A percentile compares a stretch with the other conserved stretches of the same genome.
These are phyloP conservation scores for Eimeria praecox DNA, from an alignment of 169 alveolate species.

Conservation along the genomic window DNA sequence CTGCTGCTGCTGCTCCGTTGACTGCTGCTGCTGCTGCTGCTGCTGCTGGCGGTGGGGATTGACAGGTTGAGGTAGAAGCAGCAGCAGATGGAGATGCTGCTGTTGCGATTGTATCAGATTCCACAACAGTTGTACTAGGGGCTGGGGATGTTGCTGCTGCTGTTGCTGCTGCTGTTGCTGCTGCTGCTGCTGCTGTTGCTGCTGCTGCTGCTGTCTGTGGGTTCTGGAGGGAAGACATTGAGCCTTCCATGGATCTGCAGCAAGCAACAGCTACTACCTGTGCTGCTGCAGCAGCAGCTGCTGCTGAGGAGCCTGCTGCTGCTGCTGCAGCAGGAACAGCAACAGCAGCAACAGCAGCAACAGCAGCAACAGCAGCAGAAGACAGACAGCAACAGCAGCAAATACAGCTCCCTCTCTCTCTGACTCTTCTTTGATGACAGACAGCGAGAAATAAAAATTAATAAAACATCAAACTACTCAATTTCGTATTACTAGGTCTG, in stretches of 20 bases:
- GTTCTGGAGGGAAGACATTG: background rate
- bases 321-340: background rate
- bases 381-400: constrained; percentile 41
- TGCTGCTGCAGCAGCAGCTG: constrained; percentile 2
- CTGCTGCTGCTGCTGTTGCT: constrained; percentile 21
- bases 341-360: background rate
- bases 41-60: background rate
- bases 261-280: background rate
- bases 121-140: background rate
- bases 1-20: constrained; percentile 34
- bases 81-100: background rate
- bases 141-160: background rate
- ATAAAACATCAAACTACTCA: too few relatives aligned
- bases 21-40: background rate
- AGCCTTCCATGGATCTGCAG: constrained; percentile 24
- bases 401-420: background rate
- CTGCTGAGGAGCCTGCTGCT: background rate
- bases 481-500: background rate
- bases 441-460: too few relatives aligned
- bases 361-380: constrained; percentile 48
- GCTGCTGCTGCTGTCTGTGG: constrained; percentile 15
- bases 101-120: background rate
- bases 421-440: background rate
- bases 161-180: background rate
- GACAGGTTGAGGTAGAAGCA: background rate